Conservation (phyloP, 225 moss, liverwort and hornwort genomes). For the Pleurozium schreberi region DNA sequence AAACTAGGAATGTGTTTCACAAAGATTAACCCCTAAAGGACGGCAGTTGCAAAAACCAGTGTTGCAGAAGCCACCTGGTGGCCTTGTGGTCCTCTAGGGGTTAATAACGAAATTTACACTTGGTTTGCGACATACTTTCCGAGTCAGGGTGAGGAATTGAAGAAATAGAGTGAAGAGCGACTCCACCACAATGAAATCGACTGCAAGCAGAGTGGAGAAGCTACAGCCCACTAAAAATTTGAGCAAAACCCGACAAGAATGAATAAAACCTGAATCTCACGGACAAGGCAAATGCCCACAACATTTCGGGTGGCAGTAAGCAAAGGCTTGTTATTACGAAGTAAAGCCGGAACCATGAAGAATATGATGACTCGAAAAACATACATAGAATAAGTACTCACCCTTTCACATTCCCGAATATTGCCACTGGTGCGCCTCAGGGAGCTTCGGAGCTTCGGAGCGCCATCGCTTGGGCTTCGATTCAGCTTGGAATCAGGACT, state of each 20-base stretch:
- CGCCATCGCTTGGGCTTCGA: constrained; percentile 23
- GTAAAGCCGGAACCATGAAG: background rate
- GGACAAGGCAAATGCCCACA: background rate
- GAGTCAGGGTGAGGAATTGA: background rate
- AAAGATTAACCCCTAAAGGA: background rate
- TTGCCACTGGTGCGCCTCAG: constrained; percentile 51
- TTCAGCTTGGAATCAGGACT: constrained; percentile 25
- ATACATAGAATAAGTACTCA: background rate
- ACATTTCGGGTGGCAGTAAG: background rate
- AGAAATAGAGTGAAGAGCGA: background rate
- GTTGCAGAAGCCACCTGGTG: background rate
- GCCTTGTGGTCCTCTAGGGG: background rate
- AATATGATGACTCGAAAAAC: background rate
- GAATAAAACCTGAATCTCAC: background rate
- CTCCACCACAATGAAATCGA: background rate
- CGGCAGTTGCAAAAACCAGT: background rate
- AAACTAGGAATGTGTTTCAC: background rate
- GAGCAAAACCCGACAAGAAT: background rate
- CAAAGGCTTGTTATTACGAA: background rate
- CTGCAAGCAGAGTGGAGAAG: background rate
- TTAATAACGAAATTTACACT: background rate
- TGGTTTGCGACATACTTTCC: background rate
- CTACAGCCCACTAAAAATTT: background rate
- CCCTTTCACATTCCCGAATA: constrained; percentile 59
- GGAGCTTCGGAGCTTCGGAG: constrained; percentile 45